A percentile compares a stretch with the other conserved stretches of the same genome.
Conservation (phyloP, 345 rosid genomes). For the Triadica sebifera region DNA sequence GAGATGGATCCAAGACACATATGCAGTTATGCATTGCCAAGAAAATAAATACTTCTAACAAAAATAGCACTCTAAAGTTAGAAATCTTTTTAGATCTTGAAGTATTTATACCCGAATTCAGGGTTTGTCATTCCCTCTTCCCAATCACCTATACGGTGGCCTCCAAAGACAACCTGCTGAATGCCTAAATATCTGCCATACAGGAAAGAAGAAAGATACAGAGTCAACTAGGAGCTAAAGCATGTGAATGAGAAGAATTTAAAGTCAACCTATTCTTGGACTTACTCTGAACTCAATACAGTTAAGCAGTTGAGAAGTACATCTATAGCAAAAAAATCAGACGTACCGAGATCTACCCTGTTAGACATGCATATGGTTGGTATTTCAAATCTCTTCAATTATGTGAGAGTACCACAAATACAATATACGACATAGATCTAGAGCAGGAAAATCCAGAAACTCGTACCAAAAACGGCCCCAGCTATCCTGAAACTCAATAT, state of each 20-base stretch:
- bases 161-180: slow-evolving; percentile 85
- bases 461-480: slow-evolving; percentile 92
- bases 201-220: neutral
- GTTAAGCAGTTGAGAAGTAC: slow-evolving; percentile 87
- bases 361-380: slow-evolving; percentile 6
- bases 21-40: neutral
- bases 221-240: slow-evolving; percentile 2
- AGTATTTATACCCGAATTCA: slow-evolving; percentile 72
- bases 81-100: slow-evolving; percentile 54
- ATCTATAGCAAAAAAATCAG: slow-evolving; percentile 74
- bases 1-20: too few species aligned
- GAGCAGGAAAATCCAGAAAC: neutral
- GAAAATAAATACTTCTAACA: neutral
- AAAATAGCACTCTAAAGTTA: neutral
- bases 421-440: neutral
- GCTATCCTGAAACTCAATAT: slow-evolving; percentile 91
- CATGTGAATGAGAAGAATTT: neutral
- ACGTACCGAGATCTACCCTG: slow-evolving; percentile 97
- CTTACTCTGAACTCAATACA: slow-evolving; percentile 85
- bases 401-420: neutral
- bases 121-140: slow-evolving; percentile 87
- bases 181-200: slow-evolving; percentile 68
- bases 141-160: slow-evolving; percentile 83
- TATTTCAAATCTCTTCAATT: slow-evolving; percentile 2
- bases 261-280: neutral